These are phyloP conservation scores for Sporormia fimetaria DNA, from an alignment of 495 filamentous ascomycete genomes.

Conservation along the genomic window DNA sequence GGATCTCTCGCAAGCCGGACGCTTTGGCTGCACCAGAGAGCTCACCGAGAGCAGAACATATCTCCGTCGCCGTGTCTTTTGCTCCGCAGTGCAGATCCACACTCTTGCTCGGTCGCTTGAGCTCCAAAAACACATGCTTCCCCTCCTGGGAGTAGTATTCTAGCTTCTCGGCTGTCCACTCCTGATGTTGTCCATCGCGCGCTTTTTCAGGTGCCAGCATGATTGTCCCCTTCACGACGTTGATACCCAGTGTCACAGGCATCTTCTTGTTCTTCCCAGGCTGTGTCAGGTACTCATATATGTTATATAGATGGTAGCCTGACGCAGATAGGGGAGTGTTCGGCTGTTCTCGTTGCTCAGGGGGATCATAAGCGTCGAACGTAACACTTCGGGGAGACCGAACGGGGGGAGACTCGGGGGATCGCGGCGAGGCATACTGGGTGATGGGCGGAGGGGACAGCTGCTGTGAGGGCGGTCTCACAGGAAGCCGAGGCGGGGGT, in stretches of 20 bases:
- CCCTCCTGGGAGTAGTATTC: constrained; percentile 93
- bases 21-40: constrained; percentile 73
- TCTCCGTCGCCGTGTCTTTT: constrained; percentile 92
- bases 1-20: constrained; percentile 75
- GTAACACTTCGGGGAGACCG: constrained; percentile 39
- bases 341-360: constrained; percentile 18
- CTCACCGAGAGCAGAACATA: constrained; percentile 77
- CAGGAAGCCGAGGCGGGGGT: constrained; percentile 54
- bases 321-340: constrained; percentile 47
- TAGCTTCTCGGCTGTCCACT: constrained; percentile 89
- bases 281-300: constrained; percentile 89
- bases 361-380: constrained; percentile 24
- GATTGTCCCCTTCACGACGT: constrained; percentile 72
- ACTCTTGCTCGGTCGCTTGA: constrained; percentile 82
- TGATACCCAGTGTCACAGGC: constrained; percentile 86
- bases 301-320: constrained; percentile 85
- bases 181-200: constrained; percentile 66
- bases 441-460: constrained; percentile 42
- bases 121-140: constrained; percentile 93
- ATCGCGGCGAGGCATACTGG: constrained; percentile 40
- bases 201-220: constrained; percentile 81
- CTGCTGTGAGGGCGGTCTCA: constrained; percentile 53
- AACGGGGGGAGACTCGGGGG: constrained; percentile 33
- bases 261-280: constrained; percentile 97
- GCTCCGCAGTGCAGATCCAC: constrained; percentile 94